A percentile compares a stretch with the other conserved stretches of the same genome.
Conservation (phyloP, 2,329 filamentous ascomycete species). For the Clonostachys solani region DNA sequence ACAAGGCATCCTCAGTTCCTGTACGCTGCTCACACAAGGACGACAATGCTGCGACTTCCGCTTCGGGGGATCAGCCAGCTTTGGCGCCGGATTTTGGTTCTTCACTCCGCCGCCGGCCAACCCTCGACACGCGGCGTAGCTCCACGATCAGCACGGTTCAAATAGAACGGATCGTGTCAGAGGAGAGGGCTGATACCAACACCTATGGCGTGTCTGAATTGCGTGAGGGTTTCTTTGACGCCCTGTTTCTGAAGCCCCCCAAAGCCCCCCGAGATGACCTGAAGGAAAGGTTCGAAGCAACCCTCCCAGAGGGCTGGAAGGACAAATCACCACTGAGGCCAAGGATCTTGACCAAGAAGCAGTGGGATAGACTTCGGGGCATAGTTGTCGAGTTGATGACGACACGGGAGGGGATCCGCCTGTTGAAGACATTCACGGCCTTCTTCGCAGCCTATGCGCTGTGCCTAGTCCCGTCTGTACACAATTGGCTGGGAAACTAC, state of each 20-base stretch:
- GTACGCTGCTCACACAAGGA: too few species aligned
- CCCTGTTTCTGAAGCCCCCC: constrained; percentile 37
- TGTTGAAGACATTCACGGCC: constrained; percentile 49
- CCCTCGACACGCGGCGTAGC: constrained; percentile 11
- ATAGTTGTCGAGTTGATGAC: constrained; percentile 28
- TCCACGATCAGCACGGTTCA: constrained; percentile 22
- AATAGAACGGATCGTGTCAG: constrained; percentile 24
- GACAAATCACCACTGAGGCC: constrained; percentile 37
- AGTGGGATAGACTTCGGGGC: constrained; percentile 34
- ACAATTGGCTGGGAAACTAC: constrained; percentile 47
- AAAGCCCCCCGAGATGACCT: constrained; percentile 20
- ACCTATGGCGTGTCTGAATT: constrained; percentile 37
- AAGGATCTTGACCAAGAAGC: constrained; percentile 25
- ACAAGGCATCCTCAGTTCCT: too few species aligned
- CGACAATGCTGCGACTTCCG: too few species aligned
- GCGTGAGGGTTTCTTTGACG: constrained; percentile 43
- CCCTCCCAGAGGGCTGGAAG: constrained; percentile 43
- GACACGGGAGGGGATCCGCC: constrained; percentile 44
- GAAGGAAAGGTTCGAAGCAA: constrained; percentile 31
- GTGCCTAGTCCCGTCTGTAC: constrained; percentile 44
- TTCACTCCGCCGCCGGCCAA: constrained; percentile 1
- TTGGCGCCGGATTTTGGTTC: too few species aligned
- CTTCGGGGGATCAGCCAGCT: too few species aligned
- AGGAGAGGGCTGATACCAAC: constrained; percentile 26
- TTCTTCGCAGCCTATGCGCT: constrained; percentile 52